Evolutionary conservation across 2,329 filamentous ascomycete genomes (phyloP), one percentile per base, ranked within the genome.

Genomic region (Penicillium polonicum): DNA sequence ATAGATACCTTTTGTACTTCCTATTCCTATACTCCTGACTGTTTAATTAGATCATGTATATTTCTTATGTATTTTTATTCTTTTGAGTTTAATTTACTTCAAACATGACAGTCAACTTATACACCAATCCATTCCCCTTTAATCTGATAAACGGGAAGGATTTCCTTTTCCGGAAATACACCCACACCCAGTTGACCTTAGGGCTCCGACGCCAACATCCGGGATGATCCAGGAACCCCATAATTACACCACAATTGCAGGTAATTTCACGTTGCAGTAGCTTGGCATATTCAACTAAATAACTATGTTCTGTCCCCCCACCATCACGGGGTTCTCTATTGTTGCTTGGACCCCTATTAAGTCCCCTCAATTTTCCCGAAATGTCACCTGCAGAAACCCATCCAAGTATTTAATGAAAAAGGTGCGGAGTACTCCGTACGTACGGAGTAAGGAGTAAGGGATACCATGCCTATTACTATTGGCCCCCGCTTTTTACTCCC

Each of bases 141-240:
- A 51, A 46, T 19, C 12, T 39, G 31, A 23, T 5, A 15, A 19
- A 9, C 7, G 59, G 36, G 53, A n/a, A 33, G 19, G 49, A 33
- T 23, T 55, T 33, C 12, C 23, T 52, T 54, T 60, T 23, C 27
- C 4, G 31, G 45, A 36, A 25, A 23, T 12, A 12, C 31, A 21
- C 19, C 52, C 49, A 45, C 23, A 23, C 23, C 23, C 23, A 23
- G 21, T 23, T 23, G 21, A 23, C 33, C 31, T 59, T 60, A 60
- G 54, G 57, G 60, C 51, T 60, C 36, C 41, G 12, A 48, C 33
- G 25, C 45, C 44, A 49, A 33, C 41, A 36, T 49, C 59, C 59
- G 50, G 42, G 19, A 23, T 31, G 41, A 39, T 31, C 33, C 5
- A 9, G 33, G n/a, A 39, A 43, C 25, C 5, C 46, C 31, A 33